phyloP scores from a whole-genome alignment of 495 filamentous ascomycete genomes.

The Stereocaulon alpinum region DNA sequence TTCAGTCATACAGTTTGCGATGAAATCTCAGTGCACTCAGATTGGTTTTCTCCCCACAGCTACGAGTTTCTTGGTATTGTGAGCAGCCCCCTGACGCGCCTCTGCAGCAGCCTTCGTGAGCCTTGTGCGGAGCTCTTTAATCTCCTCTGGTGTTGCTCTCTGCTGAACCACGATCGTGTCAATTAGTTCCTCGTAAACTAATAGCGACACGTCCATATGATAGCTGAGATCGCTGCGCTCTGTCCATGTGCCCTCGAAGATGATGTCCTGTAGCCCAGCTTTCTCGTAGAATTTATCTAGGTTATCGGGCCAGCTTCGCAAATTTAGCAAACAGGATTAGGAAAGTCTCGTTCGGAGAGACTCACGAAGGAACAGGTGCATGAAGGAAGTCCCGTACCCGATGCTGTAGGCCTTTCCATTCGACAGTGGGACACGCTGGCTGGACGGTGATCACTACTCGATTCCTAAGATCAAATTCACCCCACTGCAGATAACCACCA shows the following conservation, averaged over 20 bases:
- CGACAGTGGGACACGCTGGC: background rate
- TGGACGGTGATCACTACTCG: background rate
- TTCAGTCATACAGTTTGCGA: too few relatives aligned
- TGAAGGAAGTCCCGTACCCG: background rate
- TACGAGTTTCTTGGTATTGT: too few relatives aligned
- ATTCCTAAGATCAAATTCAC: background rate
- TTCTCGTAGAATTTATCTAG: background rate
- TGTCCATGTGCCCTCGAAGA: background rate
- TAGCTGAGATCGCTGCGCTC: background rate
- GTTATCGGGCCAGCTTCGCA: background rate
- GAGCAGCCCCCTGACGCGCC: too few relatives aligned
- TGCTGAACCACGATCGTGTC: too few relatives aligned
- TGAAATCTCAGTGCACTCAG: too few relatives aligned
- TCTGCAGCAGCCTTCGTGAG: too few relatives aligned
- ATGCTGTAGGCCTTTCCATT: background rate
- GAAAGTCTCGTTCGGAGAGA: background rate
- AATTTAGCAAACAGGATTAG: background rate
- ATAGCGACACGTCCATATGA: too few relatives aligned
- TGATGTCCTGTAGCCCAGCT: background rate
- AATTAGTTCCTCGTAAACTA: too few relatives aligned
- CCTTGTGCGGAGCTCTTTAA: too few relatives aligned
- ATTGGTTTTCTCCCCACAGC: too few relatives aligned
- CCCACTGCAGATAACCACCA: background rate
- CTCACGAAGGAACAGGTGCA: background rate
- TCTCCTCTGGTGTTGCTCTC: too few relatives aligned